A percentile compares a stretch with the other conserved stretches of the same genome.
These are phyloP conservation scores for Ceratocystiopsis brevicomis DNA, from an alignment of 2,329 filamentous ascomycete genomes.

Conservation along the genomic window DNA sequence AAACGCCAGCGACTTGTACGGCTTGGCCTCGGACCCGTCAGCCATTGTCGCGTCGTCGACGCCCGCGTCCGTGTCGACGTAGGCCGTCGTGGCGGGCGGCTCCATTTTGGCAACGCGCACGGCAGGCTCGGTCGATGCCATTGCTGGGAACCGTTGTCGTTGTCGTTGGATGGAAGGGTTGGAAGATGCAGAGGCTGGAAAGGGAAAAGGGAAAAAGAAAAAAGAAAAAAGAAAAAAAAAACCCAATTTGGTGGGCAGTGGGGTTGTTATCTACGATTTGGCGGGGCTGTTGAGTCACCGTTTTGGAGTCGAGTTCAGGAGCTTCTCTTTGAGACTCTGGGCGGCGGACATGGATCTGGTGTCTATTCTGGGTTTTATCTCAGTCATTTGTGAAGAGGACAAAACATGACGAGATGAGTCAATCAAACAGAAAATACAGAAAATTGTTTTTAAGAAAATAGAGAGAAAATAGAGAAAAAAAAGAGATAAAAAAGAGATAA, in stretches of 20 bases:
- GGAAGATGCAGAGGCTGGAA: background rate
- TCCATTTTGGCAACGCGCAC: conserved; percentile 23
- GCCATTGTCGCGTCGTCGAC: conserved; percentile 43
- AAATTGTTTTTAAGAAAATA: too few species aligned
- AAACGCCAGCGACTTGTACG: conserved; percentile 61
- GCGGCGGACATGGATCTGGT: too few species aligned
- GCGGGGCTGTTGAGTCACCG: background rate
- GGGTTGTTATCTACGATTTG: background rate
- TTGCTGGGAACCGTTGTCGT: background rate
- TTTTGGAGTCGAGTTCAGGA: background rate
- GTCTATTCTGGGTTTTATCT: too few species aligned
- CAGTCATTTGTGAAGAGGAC: too few species aligned
- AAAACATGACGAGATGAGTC: background rate
- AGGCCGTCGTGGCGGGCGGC: conserved; percentile 22
- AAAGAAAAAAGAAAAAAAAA: background rate
- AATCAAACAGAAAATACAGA: too few species aligned
- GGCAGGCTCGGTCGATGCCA: conserved; percentile 22
- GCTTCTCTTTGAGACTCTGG: too few species aligned
- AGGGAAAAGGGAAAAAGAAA: background rate
- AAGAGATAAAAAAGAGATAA: background rate
- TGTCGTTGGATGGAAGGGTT: too few species aligned
- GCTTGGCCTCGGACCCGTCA: conserved; percentile 50
- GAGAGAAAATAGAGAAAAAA: background rate
- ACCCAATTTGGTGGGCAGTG: background rate
- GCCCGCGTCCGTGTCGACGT: conserved; percentile 67